Evolutionary conservation across 225 moss, liverwort and hornwort species (phyloP).

Genomic region (Marchantia paleacea): DNA sequence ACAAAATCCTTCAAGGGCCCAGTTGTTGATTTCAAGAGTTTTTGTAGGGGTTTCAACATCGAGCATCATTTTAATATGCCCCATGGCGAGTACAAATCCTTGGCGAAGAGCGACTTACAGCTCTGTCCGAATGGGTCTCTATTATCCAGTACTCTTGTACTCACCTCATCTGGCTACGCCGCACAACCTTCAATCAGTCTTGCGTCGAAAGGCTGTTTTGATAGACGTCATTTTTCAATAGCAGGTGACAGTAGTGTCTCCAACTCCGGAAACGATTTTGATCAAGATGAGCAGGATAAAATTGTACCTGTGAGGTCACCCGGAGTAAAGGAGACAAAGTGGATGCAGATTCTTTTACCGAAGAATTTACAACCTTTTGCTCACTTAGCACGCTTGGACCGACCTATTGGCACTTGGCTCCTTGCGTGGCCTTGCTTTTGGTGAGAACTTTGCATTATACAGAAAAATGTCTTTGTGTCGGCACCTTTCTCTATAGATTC

Average conservation of each 20-base stretch:
- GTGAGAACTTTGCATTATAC: slow-evolving; percentile 37
- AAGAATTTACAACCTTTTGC: slow-evolving; percentile 60
- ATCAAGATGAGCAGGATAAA: not conserved
- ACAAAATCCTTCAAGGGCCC: too few relatives aligned
- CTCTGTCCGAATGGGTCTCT: too few relatives aligned
- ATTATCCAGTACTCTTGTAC: not conserved
- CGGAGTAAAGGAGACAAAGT: slow-evolving; percentile 18
- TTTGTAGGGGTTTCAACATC: too few relatives aligned
- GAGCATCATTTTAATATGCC: too few relatives aligned
- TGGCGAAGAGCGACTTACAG: too few relatives aligned
- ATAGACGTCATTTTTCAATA: slow-evolving; percentile 15
- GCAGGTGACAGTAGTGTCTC: not conserved
- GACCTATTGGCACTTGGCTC: slow-evolving; percentile 94
- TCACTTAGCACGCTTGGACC: slow-evolving; percentile 83
- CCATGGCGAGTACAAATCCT: too few relatives aligned
- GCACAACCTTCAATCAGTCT: not conserved
- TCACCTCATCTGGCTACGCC: not conserved
- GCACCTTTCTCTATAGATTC: not conserved
- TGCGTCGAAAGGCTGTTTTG: not conserved
- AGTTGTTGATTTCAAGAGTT: too few relatives aligned
- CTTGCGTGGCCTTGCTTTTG: slow-evolving; percentile 98
- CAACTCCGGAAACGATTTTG: slow-evolving; percentile 3
- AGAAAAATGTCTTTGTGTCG: not conserved
- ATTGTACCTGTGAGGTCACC: not conserved
- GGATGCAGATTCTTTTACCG: slow-evolving; percentile 62